phyloP scores from a whole-genome alignment of 768 basidiomycete genomes.

The Dioszegia aurantiaca region DNA sequence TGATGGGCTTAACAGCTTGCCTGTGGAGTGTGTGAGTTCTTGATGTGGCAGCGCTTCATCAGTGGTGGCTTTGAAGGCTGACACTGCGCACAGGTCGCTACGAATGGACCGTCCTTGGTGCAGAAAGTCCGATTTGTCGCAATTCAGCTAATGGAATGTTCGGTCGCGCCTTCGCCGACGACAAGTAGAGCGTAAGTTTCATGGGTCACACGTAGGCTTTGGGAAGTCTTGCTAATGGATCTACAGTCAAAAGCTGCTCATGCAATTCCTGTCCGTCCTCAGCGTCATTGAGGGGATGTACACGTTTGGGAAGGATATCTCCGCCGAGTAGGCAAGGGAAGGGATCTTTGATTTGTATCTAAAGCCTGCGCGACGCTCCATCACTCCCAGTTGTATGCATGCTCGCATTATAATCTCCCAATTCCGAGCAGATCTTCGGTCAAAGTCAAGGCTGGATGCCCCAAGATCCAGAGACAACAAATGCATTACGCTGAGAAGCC shows the following conservation, averaged over 20 bases:
- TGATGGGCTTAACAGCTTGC: conserved; percentile 45
- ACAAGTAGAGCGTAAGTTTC: conserved; percentile 36
- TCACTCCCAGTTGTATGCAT: no score
- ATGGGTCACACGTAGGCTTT: no score
- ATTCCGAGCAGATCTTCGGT: no score
- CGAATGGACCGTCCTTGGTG: conserved; percentile 48
- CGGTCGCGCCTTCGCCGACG: conserved; percentile 19
- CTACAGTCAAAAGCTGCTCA: conserved; percentile 34
- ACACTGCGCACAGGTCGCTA: conserved; percentile 27
- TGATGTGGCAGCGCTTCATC: not conserved
- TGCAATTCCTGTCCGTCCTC: conserved; percentile 42
- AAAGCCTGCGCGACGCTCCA: not conserved
- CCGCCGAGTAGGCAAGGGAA: conserved; percentile 26
- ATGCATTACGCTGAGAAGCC: no score
- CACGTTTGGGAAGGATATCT: conserved; percentile 41
- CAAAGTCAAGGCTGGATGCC: no score
- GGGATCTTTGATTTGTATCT: not conserved
- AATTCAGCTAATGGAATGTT: conserved; percentile 42
- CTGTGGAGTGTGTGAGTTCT: conserved; percentile 41
- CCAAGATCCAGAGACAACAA: no score
- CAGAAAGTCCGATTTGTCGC: conserved; percentile 48
- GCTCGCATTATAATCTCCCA: no score
- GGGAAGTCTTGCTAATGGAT: no score
- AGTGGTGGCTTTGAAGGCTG: not conserved
- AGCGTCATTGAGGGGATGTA: conserved; percentile 47